Conservation (phyloP, 176 grass and related monocot species). For the Triticum turgidum region DNA sequence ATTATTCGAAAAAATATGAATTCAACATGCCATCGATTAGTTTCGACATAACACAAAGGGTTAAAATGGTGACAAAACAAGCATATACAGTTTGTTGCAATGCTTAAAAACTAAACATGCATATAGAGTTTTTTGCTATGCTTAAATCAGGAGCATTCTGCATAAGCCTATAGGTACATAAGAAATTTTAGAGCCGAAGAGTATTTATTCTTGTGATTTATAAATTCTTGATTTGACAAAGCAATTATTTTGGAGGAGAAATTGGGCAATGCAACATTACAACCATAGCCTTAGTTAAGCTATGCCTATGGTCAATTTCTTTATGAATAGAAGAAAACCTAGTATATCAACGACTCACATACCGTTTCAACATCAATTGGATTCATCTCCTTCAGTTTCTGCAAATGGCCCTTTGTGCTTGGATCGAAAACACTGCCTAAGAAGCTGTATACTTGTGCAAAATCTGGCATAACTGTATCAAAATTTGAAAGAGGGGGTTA, state of each 20-base stretch:
- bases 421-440: conserved; percentile 95
- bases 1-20: conserved; percentile 5
- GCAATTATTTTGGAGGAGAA: conserved; percentile 20
- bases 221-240: conserved; percentile 8
- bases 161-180: background rate
- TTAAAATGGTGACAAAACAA: conserved; percentile 1
- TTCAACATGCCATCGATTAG: conserved; percentile 5
- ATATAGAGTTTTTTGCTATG: conserved; percentile 16
- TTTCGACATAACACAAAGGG: conserved; percentile 14
- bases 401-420: conserved; percentile 82
- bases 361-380: conserved; percentile 99
- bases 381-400: conserved; percentile 99
- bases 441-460: conserved; percentile 86
- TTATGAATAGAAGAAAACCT: background rate
- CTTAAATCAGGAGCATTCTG: background rate
- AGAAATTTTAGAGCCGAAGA: background rate
- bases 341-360: conserved; percentile 22
- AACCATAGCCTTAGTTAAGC: background rate
- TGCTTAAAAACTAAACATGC: background rate
- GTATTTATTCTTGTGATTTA: background rate
- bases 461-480: conserved; percentile 89
- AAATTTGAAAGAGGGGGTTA: conserved; percentile 14
- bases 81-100: conserved; percentile 1
- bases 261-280: background rate
- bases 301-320: background rate